A percentile compares a stretch with the other conserved stretches of the same genome.
Evolutionary conservation across 805 yeast species (phyloP).

Genomic region (Schizosaccharomyces pombe): DNA sequence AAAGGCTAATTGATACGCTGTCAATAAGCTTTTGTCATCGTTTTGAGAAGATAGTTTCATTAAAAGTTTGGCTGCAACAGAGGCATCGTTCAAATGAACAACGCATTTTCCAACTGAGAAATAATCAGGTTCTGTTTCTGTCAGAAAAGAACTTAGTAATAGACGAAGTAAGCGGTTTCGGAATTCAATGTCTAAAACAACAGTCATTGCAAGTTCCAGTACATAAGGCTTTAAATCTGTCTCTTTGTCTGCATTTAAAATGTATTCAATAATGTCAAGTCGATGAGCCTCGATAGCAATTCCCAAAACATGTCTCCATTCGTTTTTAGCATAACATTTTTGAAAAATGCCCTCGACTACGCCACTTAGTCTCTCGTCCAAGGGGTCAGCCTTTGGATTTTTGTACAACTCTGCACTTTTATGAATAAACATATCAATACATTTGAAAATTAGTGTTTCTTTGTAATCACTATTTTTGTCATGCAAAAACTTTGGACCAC

Average conservation of each 20-base stretch:
- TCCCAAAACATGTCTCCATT: conserved; percentile 64
- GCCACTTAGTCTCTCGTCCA: conserved; percentile 34
- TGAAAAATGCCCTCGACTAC: conserved; percentile 73
- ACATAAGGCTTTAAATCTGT: conserved; percentile 39
- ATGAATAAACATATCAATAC: conserved; percentile 60
- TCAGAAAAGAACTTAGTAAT: conserved; percentile 34
- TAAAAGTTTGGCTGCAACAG: conserved; percentile 46
- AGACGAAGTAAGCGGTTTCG: conserved; percentile 26
- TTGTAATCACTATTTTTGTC: conserved; percentile 60
- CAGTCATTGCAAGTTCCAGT: conserved; percentile 38
- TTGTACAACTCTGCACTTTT: conserved; percentile 26
- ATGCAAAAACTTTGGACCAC: conserved; percentile 59
- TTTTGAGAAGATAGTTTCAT: conserved; percentile 24
- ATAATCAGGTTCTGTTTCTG: conserved; percentile 48
- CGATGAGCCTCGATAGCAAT: conserved; percentile 74
- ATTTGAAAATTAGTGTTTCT: conserved; percentile 82
- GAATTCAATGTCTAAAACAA: conserved; percentile 40
- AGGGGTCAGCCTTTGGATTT: conserved; percentile 6
- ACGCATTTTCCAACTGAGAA: conserved; percentile 65
- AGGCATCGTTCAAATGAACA: conserved; percentile 61
- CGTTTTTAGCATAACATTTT: conserved; percentile 50
- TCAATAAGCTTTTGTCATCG: conserved; percentile 24
- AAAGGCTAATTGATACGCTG: conserved; percentile 84
- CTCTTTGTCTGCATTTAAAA: conserved; percentile 20
- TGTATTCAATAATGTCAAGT: conserved; percentile 38